Conservation (phyloP, 192 early-diverging fungal genomes). For the Kappamyces sp. region DNA sequence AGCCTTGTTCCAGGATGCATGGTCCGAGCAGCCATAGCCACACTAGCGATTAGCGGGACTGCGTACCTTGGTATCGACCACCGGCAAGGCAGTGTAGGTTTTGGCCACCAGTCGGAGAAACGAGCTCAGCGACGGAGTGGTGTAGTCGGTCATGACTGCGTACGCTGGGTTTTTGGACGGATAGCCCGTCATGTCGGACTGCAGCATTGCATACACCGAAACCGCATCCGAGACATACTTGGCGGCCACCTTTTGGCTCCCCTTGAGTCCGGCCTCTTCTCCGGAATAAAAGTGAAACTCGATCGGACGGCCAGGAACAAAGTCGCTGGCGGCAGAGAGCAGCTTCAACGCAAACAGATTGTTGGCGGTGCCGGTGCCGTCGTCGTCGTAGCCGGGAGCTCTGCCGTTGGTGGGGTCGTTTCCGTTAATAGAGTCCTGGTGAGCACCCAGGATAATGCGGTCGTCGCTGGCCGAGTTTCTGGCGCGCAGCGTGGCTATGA, state of each 20-base stretch:
- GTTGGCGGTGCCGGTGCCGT: constrained; percentile 80
- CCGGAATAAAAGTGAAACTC: constrained; percentile 87
- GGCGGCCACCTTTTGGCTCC: constrained; percentile 70
- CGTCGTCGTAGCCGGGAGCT: constrained; percentile 75
- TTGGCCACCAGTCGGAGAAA: constrained; percentile 48
- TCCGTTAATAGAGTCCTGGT: constrained; percentile 80
- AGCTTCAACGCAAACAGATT: constrained; percentile 70
- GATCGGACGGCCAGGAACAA: constrained; percentile 62
- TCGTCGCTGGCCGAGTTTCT: constrained; percentile 4
- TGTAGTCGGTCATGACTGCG: constrained; percentile 72
- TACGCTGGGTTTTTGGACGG: constrained; percentile 37
- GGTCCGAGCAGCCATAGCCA: constrained; percentile 82
- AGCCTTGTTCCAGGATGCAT: constrained; percentile 76
- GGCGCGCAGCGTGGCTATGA: not conserved
- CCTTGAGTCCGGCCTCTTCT: constrained; percentile 82
- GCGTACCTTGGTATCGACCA: constrained; percentile 39
- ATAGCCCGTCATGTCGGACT: constrained; percentile 91
- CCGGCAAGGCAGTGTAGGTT: constrained; percentile 57
- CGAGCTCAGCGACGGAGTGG: constrained; percentile 42
- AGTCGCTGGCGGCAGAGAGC: constrained; percentile 48
- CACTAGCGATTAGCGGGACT: constrained; percentile 28
- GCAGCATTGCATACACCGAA: constrained; percentile 61
- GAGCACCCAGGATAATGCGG: constrained; percentile 69
- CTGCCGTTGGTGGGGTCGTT: constrained; percentile 62
- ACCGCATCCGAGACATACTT: constrained; percentile 51